Conservation (phyloP, 2,329 filamentous ascomycete genomes). For the Penicillium sp. region DNA sequence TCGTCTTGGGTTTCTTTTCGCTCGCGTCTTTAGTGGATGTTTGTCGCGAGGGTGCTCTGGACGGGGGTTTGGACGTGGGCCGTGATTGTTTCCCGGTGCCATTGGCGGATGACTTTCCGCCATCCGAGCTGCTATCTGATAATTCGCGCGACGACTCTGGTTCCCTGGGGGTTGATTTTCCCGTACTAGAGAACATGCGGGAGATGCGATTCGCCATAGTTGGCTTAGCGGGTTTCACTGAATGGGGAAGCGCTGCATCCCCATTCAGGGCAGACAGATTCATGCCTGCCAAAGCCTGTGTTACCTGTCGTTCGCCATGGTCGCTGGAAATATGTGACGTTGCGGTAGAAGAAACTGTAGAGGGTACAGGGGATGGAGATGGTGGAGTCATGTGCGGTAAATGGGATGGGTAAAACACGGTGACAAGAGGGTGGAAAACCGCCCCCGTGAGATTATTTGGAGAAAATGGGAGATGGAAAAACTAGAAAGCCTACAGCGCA, state of each 20-base stretch:
- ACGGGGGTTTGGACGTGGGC: constrained; percentile 36
- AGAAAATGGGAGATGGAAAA: constrained; percentile 13
- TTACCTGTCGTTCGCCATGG: constrained; percentile 48
- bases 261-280: constrained; percentile 45
- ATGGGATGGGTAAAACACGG: constrained; percentile 25
- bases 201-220: constrained; percentile 52
- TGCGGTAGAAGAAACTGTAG: constrained; percentile 48
- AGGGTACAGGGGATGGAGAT: constrained; percentile 49
- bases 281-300: constrained; percentile 50
- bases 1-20: constrained; percentile 35
- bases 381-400: constrained; percentile 48
- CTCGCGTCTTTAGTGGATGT: constrained; percentile 38
- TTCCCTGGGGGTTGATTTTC: constrained; percentile 41
- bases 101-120: constrained; percentile 38
- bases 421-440: constrained; percentile 29
- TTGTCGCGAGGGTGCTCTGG: constrained; percentile 40
- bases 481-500: constrained; percentile 31
- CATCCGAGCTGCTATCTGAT: constrained; percentile 45
- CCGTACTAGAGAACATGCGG: constrained; percentile 53
- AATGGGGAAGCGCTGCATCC: constrained; percentile 36
- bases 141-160: constrained; percentile 39
- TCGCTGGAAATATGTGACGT: constrained; percentile 47
- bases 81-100: constrained; percentile 36
- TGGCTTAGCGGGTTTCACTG: constrained; percentile 41
- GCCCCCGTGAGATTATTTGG: constrained; percentile 28